phyloP scores from a whole-genome alignment of 495 filamentous ascomycete genomes.

The Ramalina intermedia region DNA sequence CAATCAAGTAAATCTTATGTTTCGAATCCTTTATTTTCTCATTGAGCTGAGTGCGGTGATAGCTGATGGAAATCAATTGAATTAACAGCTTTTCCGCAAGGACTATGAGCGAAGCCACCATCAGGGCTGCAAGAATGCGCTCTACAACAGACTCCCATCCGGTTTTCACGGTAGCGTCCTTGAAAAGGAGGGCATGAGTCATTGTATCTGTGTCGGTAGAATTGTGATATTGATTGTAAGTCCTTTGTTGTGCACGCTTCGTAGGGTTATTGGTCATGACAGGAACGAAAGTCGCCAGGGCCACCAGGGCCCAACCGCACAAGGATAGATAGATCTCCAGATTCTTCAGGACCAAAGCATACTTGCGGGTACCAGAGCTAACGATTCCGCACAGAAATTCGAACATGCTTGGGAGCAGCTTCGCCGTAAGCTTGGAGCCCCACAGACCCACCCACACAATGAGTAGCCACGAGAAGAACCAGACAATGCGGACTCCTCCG shows the following conservation, averaged over 20 bases:
- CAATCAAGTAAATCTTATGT: constrained; percentile 61
- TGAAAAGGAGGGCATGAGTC: constrained; percentile 3
- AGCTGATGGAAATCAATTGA: constrained; percentile 85
- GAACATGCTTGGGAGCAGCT: constrained; percentile 66
- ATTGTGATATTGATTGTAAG: constrained; percentile 14
- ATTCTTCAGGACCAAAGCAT: constrained; percentile 63
- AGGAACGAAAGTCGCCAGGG: constrained; percentile 62
- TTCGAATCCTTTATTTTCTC: constrained; percentile 79
- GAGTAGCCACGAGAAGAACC: constrained; percentile 86
- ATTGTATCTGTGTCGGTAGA: constrained; percentile 26
- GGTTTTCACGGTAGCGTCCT: constrained; percentile 22
- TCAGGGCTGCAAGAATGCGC: constrained; percentile 56
- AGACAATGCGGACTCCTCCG: constrained; percentile 51
- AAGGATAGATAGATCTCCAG: constrained; percentile 76
- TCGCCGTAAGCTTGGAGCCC: constrained; percentile 70
- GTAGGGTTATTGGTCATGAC: constrained; percentile 40
- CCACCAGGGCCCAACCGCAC: constrained; percentile 74
- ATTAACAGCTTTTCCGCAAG: constrained; percentile 72
- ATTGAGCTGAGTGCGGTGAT: constrained; percentile 89
- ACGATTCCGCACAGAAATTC: constrained; percentile 81
- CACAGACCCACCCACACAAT: constrained; percentile 81
- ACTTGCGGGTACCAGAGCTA: constrained; percentile 82
- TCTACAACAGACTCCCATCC: constrained; percentile 49
- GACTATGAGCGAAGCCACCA: constrained; percentile 66
- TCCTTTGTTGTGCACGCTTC: constrained; percentile 11